These are phyloP conservation scores for Vitis amurensis DNA, from an alignment of 164 flowering plant species.

Conservation along the genomic window DNA sequence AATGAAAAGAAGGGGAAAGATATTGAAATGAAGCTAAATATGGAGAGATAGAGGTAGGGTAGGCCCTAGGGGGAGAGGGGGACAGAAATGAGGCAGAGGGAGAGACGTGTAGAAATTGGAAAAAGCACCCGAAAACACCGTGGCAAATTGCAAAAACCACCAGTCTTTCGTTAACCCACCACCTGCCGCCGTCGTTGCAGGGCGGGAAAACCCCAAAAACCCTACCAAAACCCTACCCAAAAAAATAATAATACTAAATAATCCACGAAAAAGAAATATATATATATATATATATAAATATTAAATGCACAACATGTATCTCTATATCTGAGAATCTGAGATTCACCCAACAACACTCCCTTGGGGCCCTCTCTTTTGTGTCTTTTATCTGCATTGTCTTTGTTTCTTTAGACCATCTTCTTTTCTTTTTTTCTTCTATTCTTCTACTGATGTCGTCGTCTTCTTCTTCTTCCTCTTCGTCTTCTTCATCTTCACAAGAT, in stretches of 20 bases:
- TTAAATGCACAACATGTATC: not conserved
- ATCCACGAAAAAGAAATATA: not conserved
- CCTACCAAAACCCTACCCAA: not conserved
- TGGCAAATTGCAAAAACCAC: slow-evolving; percentile 12
- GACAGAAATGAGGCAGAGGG: not conserved
- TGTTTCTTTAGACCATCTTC: slow-evolving; percentile 7
- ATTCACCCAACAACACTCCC: slow-evolving; percentile 5
- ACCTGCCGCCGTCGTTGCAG: slow-evolving; percentile 51
- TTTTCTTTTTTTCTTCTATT: slow-evolving; percentile 1
- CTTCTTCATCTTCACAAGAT: slow-evolving; percentile 19
- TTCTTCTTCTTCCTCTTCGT: slow-evolving; percentile 33
- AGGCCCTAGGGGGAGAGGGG: not conserved
- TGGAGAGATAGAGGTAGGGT: no score
- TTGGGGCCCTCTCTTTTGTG: slow-evolving; percentile 30
- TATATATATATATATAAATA: not conserved
- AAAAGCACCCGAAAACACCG: slow-evolving; percentile 21
- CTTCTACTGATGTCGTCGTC: slow-evolving; percentile 8
- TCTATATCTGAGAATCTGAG: slow-evolving; percentile 11
- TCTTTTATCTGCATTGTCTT: slow-evolving; percentile 30
- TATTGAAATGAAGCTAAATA: no score
- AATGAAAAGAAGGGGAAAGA: no score
- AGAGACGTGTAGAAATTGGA: not conserved
- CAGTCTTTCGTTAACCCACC: slow-evolving; percentile 10
- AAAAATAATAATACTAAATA: not conserved
- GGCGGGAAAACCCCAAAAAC: slow-evolving; percentile 12